phyloP scores from a whole-genome alignment of 2,329 filamentous ascomycete species.

The Alternaria arborescens region DNA sequence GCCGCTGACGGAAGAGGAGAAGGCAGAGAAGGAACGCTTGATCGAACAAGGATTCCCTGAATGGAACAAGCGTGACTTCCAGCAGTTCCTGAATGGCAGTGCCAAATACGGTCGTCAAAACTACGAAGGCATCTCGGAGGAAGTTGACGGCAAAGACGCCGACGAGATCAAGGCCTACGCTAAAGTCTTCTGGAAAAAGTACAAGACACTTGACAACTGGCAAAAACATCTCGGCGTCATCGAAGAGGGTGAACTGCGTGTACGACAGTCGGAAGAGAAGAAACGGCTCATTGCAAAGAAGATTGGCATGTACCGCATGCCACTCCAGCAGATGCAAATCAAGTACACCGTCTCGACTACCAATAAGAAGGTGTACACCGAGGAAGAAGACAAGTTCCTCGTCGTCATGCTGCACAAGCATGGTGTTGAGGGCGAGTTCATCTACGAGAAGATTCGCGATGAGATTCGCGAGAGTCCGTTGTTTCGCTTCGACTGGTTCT shows the following conservation, averaged over 20 bases:
- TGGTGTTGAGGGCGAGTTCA: constrained; percentile 86
- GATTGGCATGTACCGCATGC: constrained; percentile 95
- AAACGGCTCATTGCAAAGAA: constrained; percentile 94
- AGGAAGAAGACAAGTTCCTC: constrained; percentile 96
- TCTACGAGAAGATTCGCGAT: constrained; percentile 95
- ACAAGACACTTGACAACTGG: constrained; percentile 88
- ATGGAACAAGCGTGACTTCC: constrained; percentile 98
- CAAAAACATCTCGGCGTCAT: constrained; percentile 88
- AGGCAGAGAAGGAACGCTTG: constrained; percentile 82
- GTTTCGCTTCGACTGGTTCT: constrained; percentile 99
- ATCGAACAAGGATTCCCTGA: constrained; percentile 87
- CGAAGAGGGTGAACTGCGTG: constrained; percentile 90
- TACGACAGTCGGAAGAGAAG: constrained; percentile 88
- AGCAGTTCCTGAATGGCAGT: constrained; percentile 96
- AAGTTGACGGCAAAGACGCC: constrained; percentile 88
- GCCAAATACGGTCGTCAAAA: constrained; percentile 90
- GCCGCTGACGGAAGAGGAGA: constrained; percentile 87
- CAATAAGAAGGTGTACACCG: constrained; percentile 99
- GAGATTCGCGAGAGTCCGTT: constrained; percentile 94
- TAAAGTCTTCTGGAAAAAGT: constrained; percentile 95
- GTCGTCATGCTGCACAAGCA: constrained; percentile 92
- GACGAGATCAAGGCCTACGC: constrained; percentile 90
- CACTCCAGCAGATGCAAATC: constrained; percentile 96
- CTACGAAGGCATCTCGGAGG: constrained; percentile 83
- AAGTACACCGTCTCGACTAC: constrained; percentile 99